phyloP scores from a whole-genome alignment of 345 rosid genomes.

The Litchi chinensis region DNA sequence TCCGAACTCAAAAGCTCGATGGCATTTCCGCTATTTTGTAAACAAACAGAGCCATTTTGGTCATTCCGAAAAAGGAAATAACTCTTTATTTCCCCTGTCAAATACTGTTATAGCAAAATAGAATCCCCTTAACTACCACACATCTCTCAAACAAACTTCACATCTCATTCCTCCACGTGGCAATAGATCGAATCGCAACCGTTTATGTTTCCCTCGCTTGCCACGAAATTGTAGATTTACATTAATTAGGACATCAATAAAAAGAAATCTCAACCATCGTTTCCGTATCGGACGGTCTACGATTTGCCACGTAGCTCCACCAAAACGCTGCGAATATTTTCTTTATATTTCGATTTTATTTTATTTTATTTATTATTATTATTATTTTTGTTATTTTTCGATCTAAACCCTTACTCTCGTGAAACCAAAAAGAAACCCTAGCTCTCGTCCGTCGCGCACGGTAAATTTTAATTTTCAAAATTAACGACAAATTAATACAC shows the following conservation, averaged over 20 bases:
- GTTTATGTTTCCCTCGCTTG: slow-evolving; percentile 2
- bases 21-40: slow-evolving; percentile 23
- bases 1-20: slow-evolving; percentile 18
- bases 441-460: slow-evolving; percentile 48
- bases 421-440: slow-evolving; percentile 68
- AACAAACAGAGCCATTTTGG: not conserved
- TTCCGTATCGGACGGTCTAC: slow-evolving; percentile 9
- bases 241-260: slow-evolving; percentile 3
- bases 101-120: slow-evolving; percentile 20
- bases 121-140: slow-evolving; percentile 21
- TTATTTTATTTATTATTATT: slow-evolving; percentile 10
- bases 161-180: slow-evolving; percentile 27
- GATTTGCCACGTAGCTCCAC: slow-evolving; percentile 18
- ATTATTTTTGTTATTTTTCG: slow-evolving; percentile 30
- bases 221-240: slow-evolving; percentile 20
- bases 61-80: slow-evolving; percentile 9
- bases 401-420: slow-evolving; percentile 54
- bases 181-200: not conserved
- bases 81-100: slow-evolving; percentile 10
- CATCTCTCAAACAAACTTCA: slow-evolving; percentile 13
- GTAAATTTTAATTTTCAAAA: slow-evolving; percentile 37
- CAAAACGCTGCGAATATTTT: slow-evolving; percentile 2
- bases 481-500: slow-evolving; percentile 33
- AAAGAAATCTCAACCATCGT: slow-evolving; percentile 21
- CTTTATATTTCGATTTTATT: slow-evolving; percentile 13